A percentile compares a stretch with the other conserved stretches of the same genome.
phyloP scores from a whole-genome alignment of 2,329 filamentous ascomycete species.

The Colletotrichum australisinense region DNA sequence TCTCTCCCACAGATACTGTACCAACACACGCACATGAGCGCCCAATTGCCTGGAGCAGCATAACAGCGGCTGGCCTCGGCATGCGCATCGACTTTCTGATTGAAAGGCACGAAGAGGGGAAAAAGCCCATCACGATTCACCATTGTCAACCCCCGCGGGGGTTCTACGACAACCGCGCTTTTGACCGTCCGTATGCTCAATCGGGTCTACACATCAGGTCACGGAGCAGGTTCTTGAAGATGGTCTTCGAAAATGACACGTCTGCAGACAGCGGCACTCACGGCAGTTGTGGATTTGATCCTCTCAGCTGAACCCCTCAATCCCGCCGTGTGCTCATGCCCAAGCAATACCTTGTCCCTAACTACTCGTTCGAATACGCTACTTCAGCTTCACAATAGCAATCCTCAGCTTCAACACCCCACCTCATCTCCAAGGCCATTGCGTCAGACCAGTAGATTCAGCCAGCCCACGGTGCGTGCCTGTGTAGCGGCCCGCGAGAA shows the following conservation, averaged over 20 bases:
- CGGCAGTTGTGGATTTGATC: not conserved
- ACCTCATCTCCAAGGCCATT: conserved; percentile 5
- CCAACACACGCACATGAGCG: not conserved
- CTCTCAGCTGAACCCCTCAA: not conserved
- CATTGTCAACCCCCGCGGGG: not conserved
- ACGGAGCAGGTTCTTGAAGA: not conserved
- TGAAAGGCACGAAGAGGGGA: not conserved
- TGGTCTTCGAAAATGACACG: conserved; percentile 11
- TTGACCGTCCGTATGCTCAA: not conserved
- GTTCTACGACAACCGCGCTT: not conserved
- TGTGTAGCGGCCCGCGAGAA: not conserved
- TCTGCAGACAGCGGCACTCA: not conserved
- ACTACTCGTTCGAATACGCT: not conserved
- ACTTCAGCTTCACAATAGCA: not conserved
- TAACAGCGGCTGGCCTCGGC: conserved; percentile 26
- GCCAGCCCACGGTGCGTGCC: not conserved
- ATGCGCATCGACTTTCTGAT: conserved; percentile 14
- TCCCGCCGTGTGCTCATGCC: not conserved
- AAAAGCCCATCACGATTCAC: not conserved
- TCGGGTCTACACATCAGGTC: not conserved
- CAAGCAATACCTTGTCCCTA: not conserved
- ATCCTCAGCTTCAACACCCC: not conserved
- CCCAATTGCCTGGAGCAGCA: conserved; percentile 17
- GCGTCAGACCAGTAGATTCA: conserved; percentile 23
- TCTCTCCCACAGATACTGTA: not conserved